phyloP scores from a whole-genome alignment of 192 early-diverging fungal species.

The Geosiphon pyriformis region DNA sequence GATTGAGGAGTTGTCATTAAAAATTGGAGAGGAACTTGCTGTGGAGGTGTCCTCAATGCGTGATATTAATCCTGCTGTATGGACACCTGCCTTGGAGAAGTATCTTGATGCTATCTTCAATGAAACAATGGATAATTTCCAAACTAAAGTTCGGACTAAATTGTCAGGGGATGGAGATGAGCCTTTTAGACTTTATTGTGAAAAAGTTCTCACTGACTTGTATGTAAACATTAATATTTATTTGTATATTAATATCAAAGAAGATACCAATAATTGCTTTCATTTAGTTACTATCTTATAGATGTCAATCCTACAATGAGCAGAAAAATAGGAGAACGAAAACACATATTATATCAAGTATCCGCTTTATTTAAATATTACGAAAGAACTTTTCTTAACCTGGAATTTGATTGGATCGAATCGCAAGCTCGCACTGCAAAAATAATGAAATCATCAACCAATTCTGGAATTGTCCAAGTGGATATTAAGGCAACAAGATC shows the following conservation, averaged over 20 bases:
- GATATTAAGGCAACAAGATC: too few species aligned
- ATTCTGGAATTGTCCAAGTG: conserved; percentile 22
- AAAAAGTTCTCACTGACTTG: conserved; percentile 12
- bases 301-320: conserved; percentile 9
- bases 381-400: too few species aligned
- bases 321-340: conserved; percentile 22
- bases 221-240: conserved; percentile 21
- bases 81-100: too few species aligned
- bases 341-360: too few species aligned
- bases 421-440: conserved; percentile 14
- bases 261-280: too few species aligned
- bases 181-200: too few species aligned
- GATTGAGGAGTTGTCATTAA: conserved; percentile 6
- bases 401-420: conserved; percentile 15
- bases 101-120: conserved; percentile 21
- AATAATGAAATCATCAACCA: conserved; percentile 16
- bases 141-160: conserved; percentile 1
- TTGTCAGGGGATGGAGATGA: too few species aligned
- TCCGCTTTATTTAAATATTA: too few species aligned
- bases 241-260: too few species aligned
- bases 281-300: conserved; percentile 16
- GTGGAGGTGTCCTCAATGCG: too few species aligned
- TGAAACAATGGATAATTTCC: conserved; percentile 10
- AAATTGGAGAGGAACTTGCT: conserved; percentile 21
- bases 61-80: too few species aligned